Evolutionary conservation across 2,329 filamentous ascomycete species (phyloP), one percentile per base, ranked within the genome.

Genomic region (Shiraia bambusicola): DNA sequence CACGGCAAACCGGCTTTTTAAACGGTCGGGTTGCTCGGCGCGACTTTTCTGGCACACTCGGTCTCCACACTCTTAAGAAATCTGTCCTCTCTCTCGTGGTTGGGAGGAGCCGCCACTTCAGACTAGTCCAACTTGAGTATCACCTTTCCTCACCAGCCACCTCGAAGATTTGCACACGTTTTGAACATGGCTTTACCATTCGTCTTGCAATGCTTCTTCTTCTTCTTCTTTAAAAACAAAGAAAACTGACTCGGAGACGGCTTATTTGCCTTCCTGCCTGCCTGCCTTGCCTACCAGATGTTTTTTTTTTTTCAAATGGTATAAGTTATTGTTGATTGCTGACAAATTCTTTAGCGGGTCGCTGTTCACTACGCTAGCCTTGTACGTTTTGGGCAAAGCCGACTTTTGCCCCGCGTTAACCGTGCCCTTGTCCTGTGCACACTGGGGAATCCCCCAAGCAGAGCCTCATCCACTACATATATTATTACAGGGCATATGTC

Each of bases 61-160:
- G 37, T 42, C 41, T 42, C 37, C 38, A 40, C 32, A 28, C 14
- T 49, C 39, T n/a, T 49, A 40, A 52, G 53, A 56, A 55, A 57
- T 57, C 47, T 57, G 54, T 57, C 54, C 54, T 57, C 47, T 51
- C 54, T 57, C 47, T 52, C 48, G 8, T 5, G 19, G 4, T 22
- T 22, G 19, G 19, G 19, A 45, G 37, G 39, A 25, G 13, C 30
- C 38, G 32, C 38, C 38, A 41, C 37, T 17, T 7, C 19, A 25
- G 28, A 28, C 37, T 39, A 39, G 29, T 13, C 37, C 29, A 4
- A 16, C 9, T 2, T n/a, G 6, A 17, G 19, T n/a, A 35, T 6
- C 19, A 38, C 17, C 16, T 19, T 28, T 29, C 37, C 3, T 19
- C 37, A 34, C 6, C 15, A 30, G 11, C 13, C 31, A 15, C 13